Evolutionary conservation across 768 basidiomycete species (phyloP), one percentile per base, ranked within the genome.

Genomic region (Pisolithus sp.): DNA sequence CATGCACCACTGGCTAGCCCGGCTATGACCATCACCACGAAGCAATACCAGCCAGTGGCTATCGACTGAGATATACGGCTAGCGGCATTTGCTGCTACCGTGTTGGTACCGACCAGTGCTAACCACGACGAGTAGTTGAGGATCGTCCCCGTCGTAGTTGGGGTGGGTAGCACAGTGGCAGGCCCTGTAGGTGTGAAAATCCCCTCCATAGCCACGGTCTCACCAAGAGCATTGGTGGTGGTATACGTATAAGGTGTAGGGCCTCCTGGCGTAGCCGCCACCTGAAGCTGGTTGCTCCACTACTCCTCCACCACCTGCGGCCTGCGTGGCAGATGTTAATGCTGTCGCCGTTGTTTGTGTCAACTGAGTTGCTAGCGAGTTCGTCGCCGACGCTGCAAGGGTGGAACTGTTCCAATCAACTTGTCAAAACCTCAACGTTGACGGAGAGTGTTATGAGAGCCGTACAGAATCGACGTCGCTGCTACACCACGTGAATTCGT

Each of bases 241-340:
- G 78, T 80, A 55, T 80, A 81, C 2, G 63, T 63, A 59, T 71
- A 81, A 0, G 77, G 76, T 0, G 76, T 80, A 26, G 73, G 73
- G 2, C 74, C 79, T 6, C 75, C 73, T 30, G 78, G 70, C 2
- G 66, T 60, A 20, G 57, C 64, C 2, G 63, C 66, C 23, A 67
- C 70, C n/a, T 5, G 76, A 28, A 3, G 60, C 71, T 21, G 82
- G 81, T 56, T 77, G 75, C 7, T 76, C 85, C 0, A 86, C 83
- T 3, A 83, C 81, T 0, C 81, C 81, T 7, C 51, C 68, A 71
- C 37, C 68, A 72, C 28, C 63, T 21, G 50, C 67, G 49, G 45
- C 59, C 12, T 43, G 52, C n/a, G 40, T 49, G 23, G 60, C 7
- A 8, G 68, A 48, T 17, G 68, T 48, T 4, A 60, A 41, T 5